Base-by-base conservation (phyloP, 108 stramenopile genomes). In the Aurantiochytrium sp. region DNA sequence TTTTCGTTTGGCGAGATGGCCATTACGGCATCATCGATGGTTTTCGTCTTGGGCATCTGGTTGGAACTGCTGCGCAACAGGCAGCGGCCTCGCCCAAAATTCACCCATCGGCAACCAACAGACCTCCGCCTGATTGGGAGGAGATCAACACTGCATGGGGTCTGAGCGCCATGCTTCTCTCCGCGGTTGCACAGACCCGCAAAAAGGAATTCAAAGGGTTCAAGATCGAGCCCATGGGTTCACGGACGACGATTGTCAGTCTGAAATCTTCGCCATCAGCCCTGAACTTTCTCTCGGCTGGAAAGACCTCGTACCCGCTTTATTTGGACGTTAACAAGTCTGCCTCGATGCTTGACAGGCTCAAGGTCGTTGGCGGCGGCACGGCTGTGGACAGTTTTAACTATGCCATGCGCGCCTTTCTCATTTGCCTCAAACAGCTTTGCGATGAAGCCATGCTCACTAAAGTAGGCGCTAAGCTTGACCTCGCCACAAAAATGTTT, bases 1-100 rank as follows among this genome's bases (percentile, higher is more conserved):
- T 92, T 58, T 89, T 92, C 89, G 91, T 93, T 18, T 93, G 93
- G 93, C 90, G 91, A 47, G 88, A 59, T 5, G 93, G 92, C 6
- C 87, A 92, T n/a, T 91, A 91, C 87, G 93, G 51, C 14, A 93
- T 92, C 5, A 93, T 93, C 44, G 93, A 93, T 90, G 91, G 91
- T 10, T 93, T 93, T 44, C 55, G 93, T 4, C 47, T 93, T 6
- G 93, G 93, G 51, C 76, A 83, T 19, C 76, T 83, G 10, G n/a
- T 83, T 2, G 76, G 76, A 6, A 43, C 49, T 23, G 51, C n/a
- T 12, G 6, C 51, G n/a, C 64, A 69, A 1, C 64, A 69, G 0
- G 6, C 42, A 6, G 64, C 21, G 25, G 8, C 25, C 35, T 35
- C 35, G 35, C 35, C 35, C 0, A 35, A 35, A 35, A 35, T 35